Percentiles rank a stretch among this genome's conserved stretches.
Conservation (phyloP, 2,329 filamentous ascomycete genomes). For the Cladophialophora exuberans region DNA sequence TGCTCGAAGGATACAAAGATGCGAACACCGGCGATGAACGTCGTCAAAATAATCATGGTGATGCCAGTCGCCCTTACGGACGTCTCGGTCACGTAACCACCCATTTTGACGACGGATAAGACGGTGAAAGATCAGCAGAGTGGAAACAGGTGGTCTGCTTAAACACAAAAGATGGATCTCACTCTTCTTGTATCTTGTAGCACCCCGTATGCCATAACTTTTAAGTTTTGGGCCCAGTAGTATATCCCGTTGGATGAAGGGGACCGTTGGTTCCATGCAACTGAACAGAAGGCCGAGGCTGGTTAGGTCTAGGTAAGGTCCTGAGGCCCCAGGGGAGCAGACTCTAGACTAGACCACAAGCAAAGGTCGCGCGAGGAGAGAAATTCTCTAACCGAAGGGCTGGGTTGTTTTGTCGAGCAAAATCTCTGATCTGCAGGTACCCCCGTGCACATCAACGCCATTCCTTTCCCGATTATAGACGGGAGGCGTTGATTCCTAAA, state of each 20-base stretch:
- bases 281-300: constrained; percentile 1
- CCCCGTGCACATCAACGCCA: too few relatives aligned
- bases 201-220: not conserved
- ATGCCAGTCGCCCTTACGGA: constrained; percentile 8
- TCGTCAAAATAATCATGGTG: not conserved
- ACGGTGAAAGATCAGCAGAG: not conserved
- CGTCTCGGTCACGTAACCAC: constrained; percentile 3
- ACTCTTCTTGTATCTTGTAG: not conserved
- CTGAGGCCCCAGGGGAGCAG: not conserved
- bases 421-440: too few relatives aligned
- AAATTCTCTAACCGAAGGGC: not conserved
- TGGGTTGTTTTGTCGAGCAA: not conserved
- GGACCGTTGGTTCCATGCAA: not conserved
- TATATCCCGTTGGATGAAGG: not conserved
- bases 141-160: not conserved
- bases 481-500: too few relatives aligned
- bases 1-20: constrained; percentile 1
- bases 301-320: not conserved
- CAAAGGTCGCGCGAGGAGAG: not conserved
- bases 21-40: not conserved
- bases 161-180: not conserved
- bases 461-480: too few relatives aligned
- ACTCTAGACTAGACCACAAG: not conserved
- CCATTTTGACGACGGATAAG: not conserved
- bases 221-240: not conserved